phyloP scores from a whole-genome alignment of 176 grass and related monocot genomes.

The Luzula sylvatica region DNA sequence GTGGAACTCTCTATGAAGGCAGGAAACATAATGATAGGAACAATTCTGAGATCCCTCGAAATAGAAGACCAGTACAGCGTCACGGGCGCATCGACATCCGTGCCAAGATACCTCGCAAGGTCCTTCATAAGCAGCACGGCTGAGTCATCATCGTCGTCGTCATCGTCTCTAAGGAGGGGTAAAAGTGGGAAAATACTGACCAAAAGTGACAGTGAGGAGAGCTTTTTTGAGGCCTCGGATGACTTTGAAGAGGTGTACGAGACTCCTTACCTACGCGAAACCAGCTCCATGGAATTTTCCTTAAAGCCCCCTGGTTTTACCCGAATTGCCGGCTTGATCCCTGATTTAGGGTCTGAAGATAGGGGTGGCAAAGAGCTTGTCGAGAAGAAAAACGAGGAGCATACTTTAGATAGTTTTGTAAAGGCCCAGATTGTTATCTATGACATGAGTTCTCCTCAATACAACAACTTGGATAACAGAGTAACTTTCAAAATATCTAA shows the following conservation, averaged over 20 bases:
- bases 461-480: constrained; percentile 81
- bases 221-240: constrained; percentile 86
- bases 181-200: constrained; percentile 31
- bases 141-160: constrained; percentile 3
- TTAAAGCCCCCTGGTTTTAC: constrained; percentile 57
- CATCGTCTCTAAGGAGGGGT: constrained; percentile 8
- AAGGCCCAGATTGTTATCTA: constrained; percentile 93
- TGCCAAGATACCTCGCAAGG: constrained; percentile 68
- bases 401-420: constrained; percentile 74
- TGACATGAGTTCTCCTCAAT: constrained; percentile 72
- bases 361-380: constrained; percentile 28
- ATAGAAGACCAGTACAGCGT: constrained; percentile 77
- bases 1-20: constrained; percentile 82
- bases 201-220: constrained; percentile 75
- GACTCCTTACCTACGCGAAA: constrained; percentile 41
- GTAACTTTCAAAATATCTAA: constrained; percentile 35
- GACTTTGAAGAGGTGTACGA: constrained; percentile 66
- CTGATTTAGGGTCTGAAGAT: constrained; percentile 46
- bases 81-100: constrained; percentile 30
- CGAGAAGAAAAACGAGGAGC: constrained; percentile 16
- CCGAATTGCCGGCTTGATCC: constrained; percentile 76
- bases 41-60: constrained; percentile 83
- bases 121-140: constrained; percentile 69
- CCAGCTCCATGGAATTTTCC: constrained; percentile 39
- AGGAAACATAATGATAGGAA: constrained; percentile 72